Base-by-base conservation (phyloP, 2,329 filamentous ascomycete genomes). In the Didymella sp. region DNA sequence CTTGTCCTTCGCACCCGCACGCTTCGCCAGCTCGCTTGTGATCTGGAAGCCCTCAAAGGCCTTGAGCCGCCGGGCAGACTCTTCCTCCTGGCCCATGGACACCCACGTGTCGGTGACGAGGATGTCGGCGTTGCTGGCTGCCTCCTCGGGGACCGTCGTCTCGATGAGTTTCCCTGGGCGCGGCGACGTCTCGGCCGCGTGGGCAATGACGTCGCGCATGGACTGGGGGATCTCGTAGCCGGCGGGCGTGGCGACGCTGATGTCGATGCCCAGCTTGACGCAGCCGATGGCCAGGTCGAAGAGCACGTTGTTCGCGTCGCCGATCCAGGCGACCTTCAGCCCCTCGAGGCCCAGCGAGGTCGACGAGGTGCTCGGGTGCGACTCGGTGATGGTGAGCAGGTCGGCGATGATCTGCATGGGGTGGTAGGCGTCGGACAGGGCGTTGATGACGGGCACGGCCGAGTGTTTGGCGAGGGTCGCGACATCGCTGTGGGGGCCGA, bases 21-120 rank as follows among this genome's bases (percentile, higher is more conserved):
- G 84, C 77, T 88, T 85, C 1, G 92, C 94, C 65, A 99, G 81
- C 40, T 95, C 90, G 44, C 88, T 85, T 2, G 94, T 97, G 71
- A 99, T 90, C 75, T 97, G 94, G 78, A 93, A 99, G 13, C 94
- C 93, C 27, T 85, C 84, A 75, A 99, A 99, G 2, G 87, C 92
- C 72, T 88, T 85, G 58, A 97, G 75, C 47, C 91, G 84, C 81
- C 89, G 89, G 65, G 87, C 82, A 35, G 87, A 83, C 77, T 99
- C 95, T 54, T 86, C 86, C 77, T 99, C 95, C 78, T 98, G 94
- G 43, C 95, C 95, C 95, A 99, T 99, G 1, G 92, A 96, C 28
- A 99, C 86, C 95, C 95, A 99, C 1, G 95, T 99, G 72, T 99
- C 95, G 0, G 95, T 99, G 21, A 98, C 92, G 56, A 99, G 81